These are phyloP conservation scores for Xylaria nigripes DNA, from an alignment of 495 filamentous ascomycete species.

Conservation along the genomic window DNA sequence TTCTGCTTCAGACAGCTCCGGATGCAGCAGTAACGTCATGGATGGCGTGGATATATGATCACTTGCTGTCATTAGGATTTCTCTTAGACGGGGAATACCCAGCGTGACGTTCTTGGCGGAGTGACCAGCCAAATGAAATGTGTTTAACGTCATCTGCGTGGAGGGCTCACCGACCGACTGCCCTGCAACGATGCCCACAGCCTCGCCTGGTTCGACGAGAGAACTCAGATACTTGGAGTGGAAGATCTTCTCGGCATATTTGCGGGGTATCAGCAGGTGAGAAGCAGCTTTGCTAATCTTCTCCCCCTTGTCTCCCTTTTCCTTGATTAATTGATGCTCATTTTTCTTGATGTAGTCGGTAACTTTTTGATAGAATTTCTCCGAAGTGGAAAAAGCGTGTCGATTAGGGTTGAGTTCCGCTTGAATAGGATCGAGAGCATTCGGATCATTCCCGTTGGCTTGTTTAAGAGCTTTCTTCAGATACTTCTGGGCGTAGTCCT, in stretches of 20 bases:
- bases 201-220: constrained; percentile 90
- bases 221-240: constrained; percentile 90
- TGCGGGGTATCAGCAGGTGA: constrained; percentile 46
- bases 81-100: constrained; percentile 91
- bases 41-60: constrained; percentile 77
- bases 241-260: constrained; percentile 72
- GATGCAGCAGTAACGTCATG: constrained; percentile 78
- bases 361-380: constrained; percentile 61
- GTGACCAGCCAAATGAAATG: constrained; percentile 98
- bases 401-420: constrained; percentile 65
- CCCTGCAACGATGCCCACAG: constrained; percentile 93
- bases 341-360: constrained; percentile 68
- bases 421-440: constrained; percentile 68
- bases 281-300: constrained; percentile 32
- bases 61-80: constrained; percentile 98
- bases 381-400: constrained; percentile 78
- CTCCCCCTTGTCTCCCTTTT: constrained; percentile 59
- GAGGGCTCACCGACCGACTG: constrained; percentile 96
- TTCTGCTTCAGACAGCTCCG: constrained; percentile 60
- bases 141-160: constrained; percentile 99
- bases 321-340: constrained; percentile 63
- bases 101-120: constrained; percentile 97
- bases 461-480: constrained; percentile 73
- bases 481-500: constrained; percentile 59
- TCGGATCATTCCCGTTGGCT: constrained; percentile 56